Percentiles rank a stretch among this genome's conserved stretches.
Conservation (phyloP, 2,329 filamentous ascomycete species). For the Neofusicoccum sp. region DNA sequence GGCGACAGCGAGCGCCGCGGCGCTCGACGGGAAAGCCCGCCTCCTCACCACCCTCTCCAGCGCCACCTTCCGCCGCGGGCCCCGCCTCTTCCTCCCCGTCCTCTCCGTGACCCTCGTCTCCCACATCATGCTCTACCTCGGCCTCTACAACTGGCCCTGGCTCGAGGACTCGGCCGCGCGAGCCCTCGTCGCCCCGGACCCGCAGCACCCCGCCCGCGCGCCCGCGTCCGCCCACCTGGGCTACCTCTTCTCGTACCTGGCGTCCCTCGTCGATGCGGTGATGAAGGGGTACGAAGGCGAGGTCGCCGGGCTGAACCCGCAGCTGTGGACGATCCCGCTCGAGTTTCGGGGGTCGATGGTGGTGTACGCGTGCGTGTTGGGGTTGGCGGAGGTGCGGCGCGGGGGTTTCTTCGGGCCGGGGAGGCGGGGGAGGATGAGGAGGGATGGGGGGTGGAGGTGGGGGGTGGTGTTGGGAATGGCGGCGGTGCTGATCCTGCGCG, state of each 20-base stretch:
- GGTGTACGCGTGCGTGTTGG: conserved; percentile 44
- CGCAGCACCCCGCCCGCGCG: too few relatives aligned
- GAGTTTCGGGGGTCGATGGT: conserved; percentile 47
- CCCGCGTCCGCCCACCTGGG: neutral
- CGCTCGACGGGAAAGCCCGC: too few relatives aligned
- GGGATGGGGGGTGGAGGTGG: neutral
- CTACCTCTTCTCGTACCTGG: neutral
- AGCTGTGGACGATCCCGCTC: conserved; percentile 48
- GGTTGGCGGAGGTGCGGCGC: neutral
- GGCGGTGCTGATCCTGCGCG: neutral
- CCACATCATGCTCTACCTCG: neutral
- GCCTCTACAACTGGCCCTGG: neutral
- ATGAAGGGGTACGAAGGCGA: neutral
- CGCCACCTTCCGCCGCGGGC: conserved; percentile 42
- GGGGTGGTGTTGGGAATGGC: neutral
- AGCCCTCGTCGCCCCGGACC: neutral
- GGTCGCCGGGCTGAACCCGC: conserved; percentile 22
- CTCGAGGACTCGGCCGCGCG: neutral
- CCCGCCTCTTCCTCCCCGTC: conserved; percentile 40
- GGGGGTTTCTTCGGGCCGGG: too few relatives aligned
- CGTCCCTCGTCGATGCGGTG: neutral
- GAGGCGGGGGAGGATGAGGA: too few relatives aligned
- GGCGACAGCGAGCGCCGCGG: neutral
- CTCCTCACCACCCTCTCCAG: conserved; percentile 42
- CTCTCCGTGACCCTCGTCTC: neutral